Evolutionary conservation across 163 green algal genomes (phyloP), one percentile per base, ranked within the genome.

Genomic region (Chlorella variabilis): DNA sequence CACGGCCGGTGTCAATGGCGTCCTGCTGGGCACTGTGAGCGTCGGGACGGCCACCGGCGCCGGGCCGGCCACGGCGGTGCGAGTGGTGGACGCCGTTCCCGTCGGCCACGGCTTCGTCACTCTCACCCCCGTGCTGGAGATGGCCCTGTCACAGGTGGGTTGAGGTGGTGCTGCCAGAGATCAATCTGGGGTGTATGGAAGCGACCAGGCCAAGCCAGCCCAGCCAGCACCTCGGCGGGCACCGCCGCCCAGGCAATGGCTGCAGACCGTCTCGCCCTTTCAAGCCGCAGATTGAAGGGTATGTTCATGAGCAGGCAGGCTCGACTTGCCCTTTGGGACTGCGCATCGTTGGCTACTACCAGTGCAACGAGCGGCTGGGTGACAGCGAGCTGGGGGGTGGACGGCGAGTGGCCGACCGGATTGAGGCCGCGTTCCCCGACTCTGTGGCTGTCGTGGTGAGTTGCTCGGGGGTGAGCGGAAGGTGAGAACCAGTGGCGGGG

Each of bases 331-430:
- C 45, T 15, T 23, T 23, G 45, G 65, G 65, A 17, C 42, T 78
- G 38, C 66, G 80, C 38, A 67, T 89, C 39, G 81, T 89, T 5
- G 85, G 85, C 4, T 89, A 89, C 70, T 89, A 89, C 81, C 85
- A 89, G 61, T 79, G 51, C 62, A 89, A 89, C 58, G 85, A 89
- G 71, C 70, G 75, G 23, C 34, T 82, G 17, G 36, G 34, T 0
- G 81, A 89, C 61, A 38, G 33, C 21, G 75, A 89, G 56, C 74
- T 89, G 51, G 70, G 62, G 15, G 56, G 41, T 20, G 75, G 75
- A n/a, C 61, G 69, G 23, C 71, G 77, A 3, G 36, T 86, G 17
- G 80, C 81, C 18, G 75, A 84, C 51, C 56, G 70, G 0, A 29
- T 89, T 21, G 77, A 82, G n/a, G 27, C 58, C 0, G 65, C 78